Evolutionary conservation across 179 eudicot genomes (phyloP), one percentile per base, ranked within the genome.

Genomic region (Beta lomatogona): DNA sequence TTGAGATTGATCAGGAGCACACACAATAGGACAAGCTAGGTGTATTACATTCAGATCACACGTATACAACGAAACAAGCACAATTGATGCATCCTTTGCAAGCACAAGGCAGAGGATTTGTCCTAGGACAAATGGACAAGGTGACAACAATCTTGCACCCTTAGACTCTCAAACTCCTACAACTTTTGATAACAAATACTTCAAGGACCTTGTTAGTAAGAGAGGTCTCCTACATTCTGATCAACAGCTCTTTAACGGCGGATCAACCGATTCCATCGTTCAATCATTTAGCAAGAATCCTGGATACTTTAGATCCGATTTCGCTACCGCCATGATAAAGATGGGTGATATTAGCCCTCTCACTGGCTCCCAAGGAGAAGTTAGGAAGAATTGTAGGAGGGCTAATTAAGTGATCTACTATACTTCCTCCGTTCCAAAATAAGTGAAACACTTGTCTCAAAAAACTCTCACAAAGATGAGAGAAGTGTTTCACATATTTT

Each of bases 141-240:
- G 88, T 0, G 87, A 84, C 22, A 61, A 81, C 68, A 88, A 87
- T 52, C 76, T 86, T 11, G 83, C 90, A 9, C 83, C 91, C 0
- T 78, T 89, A 3, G 91, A 89, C 75, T 73, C 68, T 57, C 86
- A 77, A 48, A 89, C 82, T 55, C 89, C 87, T 0, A 89, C 80
- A 44, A 57, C 72, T 19, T 87, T 89, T 44, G 91, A 89, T 59
- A 86, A 85, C 84, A 84, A 84, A 76, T 89, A 89, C 81, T 89
- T 9, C 76, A 81, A 66, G 52, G 73, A 89, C 61, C 71, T 89
- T 21, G 77, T 87, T 15, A 82, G 74, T 59, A 82, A 83, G 50
- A 87, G 73, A 58, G 86, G 91, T 25, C 85, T 88, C 9, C 87
- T 88, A n/a, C 78, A 76, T 50, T 85, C 88, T 0, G 89, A 88